Percentiles rank a stretch among this genome's conserved stretches.
Evolutionary conservation across 2,329 filamentous ascomycete genomes (phyloP).

Genomic region (Penicillium sp.): DNA sequence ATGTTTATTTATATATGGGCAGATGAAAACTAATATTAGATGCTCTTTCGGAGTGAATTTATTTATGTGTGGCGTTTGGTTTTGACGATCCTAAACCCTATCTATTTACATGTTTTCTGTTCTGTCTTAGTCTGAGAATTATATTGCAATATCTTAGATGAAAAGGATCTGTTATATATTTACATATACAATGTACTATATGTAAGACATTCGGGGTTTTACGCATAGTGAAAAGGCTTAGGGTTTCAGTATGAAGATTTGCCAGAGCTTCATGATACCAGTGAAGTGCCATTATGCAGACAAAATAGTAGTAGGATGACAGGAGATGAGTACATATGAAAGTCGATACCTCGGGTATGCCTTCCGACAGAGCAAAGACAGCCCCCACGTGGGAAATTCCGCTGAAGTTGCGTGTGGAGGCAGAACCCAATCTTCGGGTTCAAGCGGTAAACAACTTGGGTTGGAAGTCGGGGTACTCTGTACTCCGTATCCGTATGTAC

Average conservation of each 20-base stretch:
- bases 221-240: background rate
- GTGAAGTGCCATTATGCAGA: constrained; percentile 1
- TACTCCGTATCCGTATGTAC: background rate
- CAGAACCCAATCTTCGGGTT: background rate
- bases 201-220: background rate
- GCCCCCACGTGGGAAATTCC: background rate
- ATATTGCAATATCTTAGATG: background rate
- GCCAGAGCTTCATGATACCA: background rate
- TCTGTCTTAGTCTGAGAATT: too few species aligned
- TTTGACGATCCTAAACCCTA: background rate
- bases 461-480: background rate
- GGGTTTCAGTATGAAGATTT: background rate
- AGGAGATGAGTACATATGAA: background rate
- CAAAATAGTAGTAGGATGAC: background rate
- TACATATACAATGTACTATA: background rate
- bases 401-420: background rate
- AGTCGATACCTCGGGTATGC: background rate
- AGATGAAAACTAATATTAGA: background rate
- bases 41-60: background rate
- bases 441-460: background rate
- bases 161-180: background rate
- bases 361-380: background rate
- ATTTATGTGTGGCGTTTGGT: background rate
- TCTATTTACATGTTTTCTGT: background rate
- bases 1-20: background rate